phyloP scores from a whole-genome alignment of 2,329 filamentous ascomycete genomes.

The Colletotrichum sp. region DNA sequence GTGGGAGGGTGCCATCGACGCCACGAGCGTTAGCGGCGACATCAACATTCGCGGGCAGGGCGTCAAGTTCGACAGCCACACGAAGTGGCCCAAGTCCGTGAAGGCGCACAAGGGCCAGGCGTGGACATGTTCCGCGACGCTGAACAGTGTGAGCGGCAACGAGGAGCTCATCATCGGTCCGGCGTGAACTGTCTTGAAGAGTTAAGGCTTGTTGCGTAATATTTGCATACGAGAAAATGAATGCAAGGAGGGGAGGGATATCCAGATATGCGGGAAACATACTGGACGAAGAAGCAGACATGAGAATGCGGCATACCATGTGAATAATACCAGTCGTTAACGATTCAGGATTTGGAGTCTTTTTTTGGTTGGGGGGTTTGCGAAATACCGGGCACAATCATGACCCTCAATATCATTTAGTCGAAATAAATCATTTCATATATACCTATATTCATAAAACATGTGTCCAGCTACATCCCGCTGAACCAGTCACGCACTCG shows the following conservation, averaged over 20 bases:
- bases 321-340: conserved; percentile 13
- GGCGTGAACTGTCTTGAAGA: background rate
- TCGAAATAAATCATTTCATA: background rate
- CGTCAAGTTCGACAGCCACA: conserved; percentile 40
- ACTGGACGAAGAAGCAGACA: background rate
- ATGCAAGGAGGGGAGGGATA: background rate
- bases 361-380: background rate
- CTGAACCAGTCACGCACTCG: background rate
- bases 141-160: background rate
- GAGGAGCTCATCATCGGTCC: background rate
- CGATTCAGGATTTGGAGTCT: background rate
- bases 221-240: background rate
- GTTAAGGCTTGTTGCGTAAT: background rate
- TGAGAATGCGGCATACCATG: background rate
- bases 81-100: conserved; percentile 38
- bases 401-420: background rate
- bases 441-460: background rate
- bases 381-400: background rate
- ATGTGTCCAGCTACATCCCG: background rate
- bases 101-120: conserved; percentile 30
- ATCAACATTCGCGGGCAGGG: conserved; percentile 47
- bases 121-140: background rate
- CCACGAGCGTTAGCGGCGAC: conserved; percentile 44
- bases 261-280: conserved; percentile 1
- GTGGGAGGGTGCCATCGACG: conserved; percentile 53